A percentile compares a stretch with the other conserved stretches of the same genome.
phyloP scores from a whole-genome alignment of 75 land plant species.

The Sequoiadendron giganteum region DNA sequence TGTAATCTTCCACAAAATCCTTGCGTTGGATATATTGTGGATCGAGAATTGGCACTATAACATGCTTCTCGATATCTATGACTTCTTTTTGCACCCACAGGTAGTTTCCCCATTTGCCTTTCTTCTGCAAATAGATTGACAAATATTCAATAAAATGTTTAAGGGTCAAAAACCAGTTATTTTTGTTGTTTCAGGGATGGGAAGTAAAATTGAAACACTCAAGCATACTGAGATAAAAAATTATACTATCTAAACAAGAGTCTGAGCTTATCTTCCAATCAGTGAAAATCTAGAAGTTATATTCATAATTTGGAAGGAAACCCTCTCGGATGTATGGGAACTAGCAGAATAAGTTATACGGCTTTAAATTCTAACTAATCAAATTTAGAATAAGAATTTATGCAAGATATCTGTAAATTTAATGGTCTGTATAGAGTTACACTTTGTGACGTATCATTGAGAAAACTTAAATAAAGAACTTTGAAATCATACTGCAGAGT shows the following conservation, averaged over 20 bases:
- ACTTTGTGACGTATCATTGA: no score
- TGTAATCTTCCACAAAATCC: slow-evolving; percentile 59
- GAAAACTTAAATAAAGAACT: no score
- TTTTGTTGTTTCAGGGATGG: not conserved
- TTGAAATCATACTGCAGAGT: no score
- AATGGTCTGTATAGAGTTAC: no score
- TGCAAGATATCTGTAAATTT: no score
- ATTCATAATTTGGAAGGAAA: not conserved
- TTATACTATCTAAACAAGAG: not conserved
- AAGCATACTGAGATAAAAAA: not conserved
- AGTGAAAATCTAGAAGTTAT: not conserved
- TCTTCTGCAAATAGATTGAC: slow-evolving; percentile 13
- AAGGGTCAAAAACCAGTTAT: not conserved
- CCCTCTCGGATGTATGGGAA: not conserved
- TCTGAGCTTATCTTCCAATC: not conserved
- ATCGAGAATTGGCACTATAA: slow-evolving; percentile 27
- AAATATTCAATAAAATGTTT: not conserved
- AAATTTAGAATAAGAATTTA: no score
- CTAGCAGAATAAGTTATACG: no score
- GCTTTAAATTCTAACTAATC: no score
- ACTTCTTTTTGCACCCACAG: slow-evolving; percentile 43
- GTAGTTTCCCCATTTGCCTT: slow-evolving; percentile 18
- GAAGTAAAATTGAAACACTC: not conserved
- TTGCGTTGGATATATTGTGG: slow-evolving; percentile 7
- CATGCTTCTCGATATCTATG: slow-evolving; percentile 53